phyloP scores from a whole-genome alignment of 768 basidiomycete genomes.

The Naganishia randhawae region DNA sequence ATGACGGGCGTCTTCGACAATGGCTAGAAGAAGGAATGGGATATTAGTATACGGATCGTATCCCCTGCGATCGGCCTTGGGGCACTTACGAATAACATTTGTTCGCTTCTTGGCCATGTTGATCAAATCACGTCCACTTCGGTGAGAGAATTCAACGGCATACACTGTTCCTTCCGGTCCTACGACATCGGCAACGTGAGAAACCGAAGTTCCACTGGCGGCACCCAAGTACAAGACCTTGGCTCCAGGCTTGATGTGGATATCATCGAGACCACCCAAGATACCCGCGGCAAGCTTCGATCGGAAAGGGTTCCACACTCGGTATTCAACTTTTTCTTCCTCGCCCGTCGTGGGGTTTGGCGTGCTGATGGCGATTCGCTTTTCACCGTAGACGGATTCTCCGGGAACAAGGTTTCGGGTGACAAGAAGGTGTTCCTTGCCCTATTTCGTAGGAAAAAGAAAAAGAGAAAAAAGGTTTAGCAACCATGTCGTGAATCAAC shows the following conservation, averaged over 20 bases:
- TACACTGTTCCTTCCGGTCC: slow-evolving; percentile 96
- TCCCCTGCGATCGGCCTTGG: no score
- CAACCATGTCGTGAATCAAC: background rate
- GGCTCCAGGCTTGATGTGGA: slow-evolving; percentile 85
- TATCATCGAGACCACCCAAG: slow-evolving; percentile 86
- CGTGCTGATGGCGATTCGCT: slow-evolving; percentile 77
- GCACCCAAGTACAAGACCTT: slow-evolving; percentile 98
- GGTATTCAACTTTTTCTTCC: slow-evolving; percentile 83
- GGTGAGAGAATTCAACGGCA: slow-evolving; percentile 94
- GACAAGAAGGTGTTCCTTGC: slow-evolving; percentile 94
- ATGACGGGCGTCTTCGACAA: slow-evolving; percentile 93
- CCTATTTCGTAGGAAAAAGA: no score
- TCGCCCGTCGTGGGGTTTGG: slow-evolving; percentile 50
- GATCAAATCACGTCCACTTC: slow-evolving; percentile 95
- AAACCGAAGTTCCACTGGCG: slow-evolving; percentile 87
- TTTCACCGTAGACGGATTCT: slow-evolving; percentile 97
- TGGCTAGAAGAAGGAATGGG: slow-evolving; percentile 52
- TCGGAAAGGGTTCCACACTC: slow-evolving; percentile 99
- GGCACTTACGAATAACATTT: slow-evolving; percentile 80
- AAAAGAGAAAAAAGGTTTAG: slow-evolving; percentile 40
- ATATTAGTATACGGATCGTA: no score
- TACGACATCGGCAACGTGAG: slow-evolving; percentile 97
- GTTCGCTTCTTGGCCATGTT: slow-evolving; percentile 99
- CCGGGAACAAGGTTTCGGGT: slow-evolving; percentile 97
- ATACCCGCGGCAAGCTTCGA: slow-evolving; percentile 95